A percentile compares a stretch with the other conserved stretches of the same genome.
These are phyloP conservation scores for Diaporthe batatas DNA, from an alignment of 2,329 filamentous ascomycete genomes.

Conservation along the genomic window DNA sequence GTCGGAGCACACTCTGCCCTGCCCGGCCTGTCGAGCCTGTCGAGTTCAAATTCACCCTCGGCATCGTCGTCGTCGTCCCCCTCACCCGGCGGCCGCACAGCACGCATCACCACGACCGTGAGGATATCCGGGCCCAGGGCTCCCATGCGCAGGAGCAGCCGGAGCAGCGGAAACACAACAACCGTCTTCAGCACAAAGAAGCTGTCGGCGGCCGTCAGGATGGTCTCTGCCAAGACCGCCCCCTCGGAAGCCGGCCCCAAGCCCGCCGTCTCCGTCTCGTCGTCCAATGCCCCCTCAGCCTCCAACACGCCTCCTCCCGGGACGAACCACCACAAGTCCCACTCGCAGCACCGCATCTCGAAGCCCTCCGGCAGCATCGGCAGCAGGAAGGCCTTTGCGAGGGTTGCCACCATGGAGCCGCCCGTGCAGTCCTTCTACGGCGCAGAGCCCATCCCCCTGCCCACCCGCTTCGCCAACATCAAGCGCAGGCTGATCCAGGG, in stretches of 20 bases:
- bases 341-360: conserved; percentile 40
- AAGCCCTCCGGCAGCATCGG: conserved; percentile 41
- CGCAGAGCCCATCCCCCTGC: conserved; percentile 68
- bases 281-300: conserved; percentile 24
- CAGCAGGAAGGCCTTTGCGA: conserved; percentile 46
- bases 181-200: conserved; percentile 42
- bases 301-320: conserved; percentile 25
- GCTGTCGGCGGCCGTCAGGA: conserved; percentile 40
- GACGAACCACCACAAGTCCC: conserved; percentile 38
- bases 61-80: neutral
- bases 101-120: conserved; percentile 39
- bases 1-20: neutral
- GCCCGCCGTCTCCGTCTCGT: conserved; percentile 20
- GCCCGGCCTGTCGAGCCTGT: neutral
- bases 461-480: conserved; percentile 69
- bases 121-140: conserved; percentile 39
- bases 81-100: conserved; percentile 18
- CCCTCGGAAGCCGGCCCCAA: conserved; percentile 36
- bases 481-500: conserved; percentile 68
- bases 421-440: conserved; percentile 70
- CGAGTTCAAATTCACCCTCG: neutral
- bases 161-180: conserved; percentile 28
- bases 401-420: conserved; percentile 57
- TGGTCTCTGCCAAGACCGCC: conserved; percentile 40
- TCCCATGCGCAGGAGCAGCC: conserved; percentile 38